Evolutionary conservation across 257 asterid species (phyloP), one percentile per base, ranked within the genome.

Genomic region (Gardenia jasminoides): DNA sequence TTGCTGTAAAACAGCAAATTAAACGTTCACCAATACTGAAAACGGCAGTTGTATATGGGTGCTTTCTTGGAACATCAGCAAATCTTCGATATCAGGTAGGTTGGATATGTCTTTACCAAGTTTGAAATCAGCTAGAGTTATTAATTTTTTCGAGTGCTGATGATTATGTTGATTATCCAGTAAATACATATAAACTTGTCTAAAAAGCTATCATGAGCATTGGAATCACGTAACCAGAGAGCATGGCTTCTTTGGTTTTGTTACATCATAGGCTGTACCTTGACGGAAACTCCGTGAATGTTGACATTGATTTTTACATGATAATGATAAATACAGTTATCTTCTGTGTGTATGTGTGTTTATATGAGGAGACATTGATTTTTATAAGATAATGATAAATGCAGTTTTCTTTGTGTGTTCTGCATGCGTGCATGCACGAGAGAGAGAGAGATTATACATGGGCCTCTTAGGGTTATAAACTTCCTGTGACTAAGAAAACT

Each of bases 31-130:
- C 99, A 39, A 86, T 93, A 74, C 79, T 95, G 67, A 95, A 95
- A 91, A 89, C 99, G 58, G 98, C 97, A 28, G 50, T 89, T 26
- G 92, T 95, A 56, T 95, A 95, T 83, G 84, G 82, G 71, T 73
- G 89, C 83, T 95, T 93, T 89, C 96, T 95, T 73, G 97, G 98
- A 80, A 87, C 87, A 79, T 95, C 98, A 36, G 97, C 99, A 70
- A 92, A 91, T 85, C 86, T 95, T 20, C 96, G 98, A 43, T 94
- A 94, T 85, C 98, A 94, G 96, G 98, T 94, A 79, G 67, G 77
- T 80, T 64, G 69, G 82, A 52, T 44, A 58, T 59, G 66, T 74
- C 67, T 83, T 54, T 64, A n/a, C 61, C 76, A 54, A 72, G 59
- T 22, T 69, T 80, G 10, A 10, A 22, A 19, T 74, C 9, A 28